Base-by-base conservation (phyloP, 129 eudicot species). In the Flaveria linearis region DNA sequence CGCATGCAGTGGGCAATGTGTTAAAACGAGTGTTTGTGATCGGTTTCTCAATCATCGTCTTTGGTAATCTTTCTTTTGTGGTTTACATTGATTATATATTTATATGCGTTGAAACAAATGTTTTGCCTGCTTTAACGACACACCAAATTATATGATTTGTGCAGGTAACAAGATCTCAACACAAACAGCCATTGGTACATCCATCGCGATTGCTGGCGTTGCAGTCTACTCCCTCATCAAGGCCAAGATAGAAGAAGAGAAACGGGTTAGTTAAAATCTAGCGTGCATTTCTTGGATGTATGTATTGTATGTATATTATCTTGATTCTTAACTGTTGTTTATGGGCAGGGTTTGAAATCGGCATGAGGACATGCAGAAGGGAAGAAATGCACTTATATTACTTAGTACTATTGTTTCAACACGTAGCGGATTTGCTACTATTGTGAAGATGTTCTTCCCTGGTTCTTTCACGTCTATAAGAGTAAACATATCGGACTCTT, bases 221-320 rank as follows among this genome's bases (percentile, higher is more conserved):
- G 98, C 96, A 70, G 71, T 80, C 28, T 90, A 90, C 85, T 93
- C 97, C 14, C 70, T 85, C 86, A 85, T 93, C 74, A 93, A 93
- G 96, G 98, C 97, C 88, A 82, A 84, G 84, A 86, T 90, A n/a
- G 98, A 93, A 82, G 96, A 93, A 82, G 92, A 93, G 88, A 93
- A 93, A 85, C 85, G 96, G 77, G 98, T 93, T 68, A 85, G 96
- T 51, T 28, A 1, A 50, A 45, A 73, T 69, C 26, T 9, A 49
- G 14, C 13, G 1, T 28, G 4, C 33, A 28, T 30, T 9, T 43
- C 69, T 3, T 70, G 12, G 17, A 62, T 60, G 8, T 25, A n/a
- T 70, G 41, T 5, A 36, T 36, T 25, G 8, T 25, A n/a, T n/a
- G 28, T 65, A 70, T 70, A 18, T 25, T 1, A 1, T 25, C 61